These are phyloP conservation scores for Penicillium sp. DNA, from an alignment of 2,329 filamentous ascomycete species.

Conservation along the genomic window DNA sequence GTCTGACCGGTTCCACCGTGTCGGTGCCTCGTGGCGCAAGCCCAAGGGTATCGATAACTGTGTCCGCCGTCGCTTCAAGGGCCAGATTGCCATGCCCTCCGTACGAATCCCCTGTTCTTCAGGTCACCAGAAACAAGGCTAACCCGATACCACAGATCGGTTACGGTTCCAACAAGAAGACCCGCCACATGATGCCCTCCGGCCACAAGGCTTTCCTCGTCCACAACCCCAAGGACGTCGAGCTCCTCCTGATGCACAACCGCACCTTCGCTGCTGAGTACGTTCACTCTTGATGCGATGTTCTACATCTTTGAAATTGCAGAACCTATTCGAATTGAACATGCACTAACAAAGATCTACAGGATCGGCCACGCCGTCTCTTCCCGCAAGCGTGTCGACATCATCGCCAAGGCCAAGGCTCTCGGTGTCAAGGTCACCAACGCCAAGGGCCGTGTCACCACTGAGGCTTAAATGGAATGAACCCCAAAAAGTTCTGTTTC, in stretches of 20 bases:
- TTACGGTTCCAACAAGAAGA: constrained; percentile 99
- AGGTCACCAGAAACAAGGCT: background rate
- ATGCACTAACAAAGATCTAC: constrained; percentile 7
- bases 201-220: constrained; percentile 99
- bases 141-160: constrained; percentile 68
- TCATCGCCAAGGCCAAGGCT: constrained; percentile 95
- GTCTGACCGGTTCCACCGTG: constrained; percentile 93
- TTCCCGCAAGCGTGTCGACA: constrained; percentile 97
- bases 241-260: constrained; percentile 99
- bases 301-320: background rate
- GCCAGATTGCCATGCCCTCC: constrained; percentile 95
- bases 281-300: constrained; percentile 41
- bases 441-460: constrained; percentile 97
- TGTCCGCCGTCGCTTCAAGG: constrained; percentile 96
- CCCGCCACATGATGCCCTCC: constrained; percentile 96
- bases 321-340: background rate
- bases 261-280: constrained; percentile 98
- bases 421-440: constrained; percentile 99
- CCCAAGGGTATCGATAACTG: constrained; percentile 99
- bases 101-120: constrained; percentile 59
- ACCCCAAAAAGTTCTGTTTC: constrained; percentile 37
- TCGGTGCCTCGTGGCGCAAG: constrained; percentile 93
- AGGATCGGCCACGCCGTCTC: constrained; percentile 99
- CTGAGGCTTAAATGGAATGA: constrained; percentile 70
- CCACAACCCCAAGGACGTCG: constrained; percentile 92